Evolutionary conservation across 164 flowering plant genomes (phyloP).

Genomic region (Vitis cinerea): DNA sequence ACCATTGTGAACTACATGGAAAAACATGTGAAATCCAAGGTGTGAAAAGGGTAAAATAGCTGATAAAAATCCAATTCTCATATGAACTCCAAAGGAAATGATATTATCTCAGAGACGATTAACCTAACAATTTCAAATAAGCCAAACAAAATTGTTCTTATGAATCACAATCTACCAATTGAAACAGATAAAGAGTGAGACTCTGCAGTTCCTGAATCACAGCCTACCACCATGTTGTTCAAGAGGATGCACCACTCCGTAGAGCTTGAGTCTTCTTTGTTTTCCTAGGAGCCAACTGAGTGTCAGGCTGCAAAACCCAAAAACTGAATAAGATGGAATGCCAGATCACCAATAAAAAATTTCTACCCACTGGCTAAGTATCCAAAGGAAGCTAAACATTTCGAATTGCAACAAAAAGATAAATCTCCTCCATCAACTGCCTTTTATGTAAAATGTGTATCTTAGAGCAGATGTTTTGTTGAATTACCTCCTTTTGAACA

Average conservation of each 20-base stretch:
- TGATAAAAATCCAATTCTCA: no score
- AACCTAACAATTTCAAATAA: neutral
- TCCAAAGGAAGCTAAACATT: neutral
- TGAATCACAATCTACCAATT: neutral
- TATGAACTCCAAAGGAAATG: no score
- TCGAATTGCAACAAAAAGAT: no score
- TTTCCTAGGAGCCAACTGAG: constrained; percentile 40
- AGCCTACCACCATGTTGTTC: neutral
- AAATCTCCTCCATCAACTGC: neutral
- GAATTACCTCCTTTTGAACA: constrained; percentile 44
- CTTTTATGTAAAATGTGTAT: neutral
- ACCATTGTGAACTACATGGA: no score
- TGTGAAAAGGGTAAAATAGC: no score
- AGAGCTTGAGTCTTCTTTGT: constrained; percentile 19
- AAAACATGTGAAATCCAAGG: no score
- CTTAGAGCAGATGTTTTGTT: neutral
- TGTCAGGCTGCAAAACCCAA: constrained; percentile 36
- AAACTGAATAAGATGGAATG: neutral
- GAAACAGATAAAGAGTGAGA: neutral
- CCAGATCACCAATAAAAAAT: neutral
- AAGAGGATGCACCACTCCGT: constrained; percentile 27
- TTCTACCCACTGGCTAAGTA: neutral
- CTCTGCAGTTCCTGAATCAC: no score
- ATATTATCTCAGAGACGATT: no score
- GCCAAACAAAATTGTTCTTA: constrained; percentile 4